phyloP scores from a whole-genome alignment of 345 rosid genomes.

The Arabidopsis suecica region DNA sequence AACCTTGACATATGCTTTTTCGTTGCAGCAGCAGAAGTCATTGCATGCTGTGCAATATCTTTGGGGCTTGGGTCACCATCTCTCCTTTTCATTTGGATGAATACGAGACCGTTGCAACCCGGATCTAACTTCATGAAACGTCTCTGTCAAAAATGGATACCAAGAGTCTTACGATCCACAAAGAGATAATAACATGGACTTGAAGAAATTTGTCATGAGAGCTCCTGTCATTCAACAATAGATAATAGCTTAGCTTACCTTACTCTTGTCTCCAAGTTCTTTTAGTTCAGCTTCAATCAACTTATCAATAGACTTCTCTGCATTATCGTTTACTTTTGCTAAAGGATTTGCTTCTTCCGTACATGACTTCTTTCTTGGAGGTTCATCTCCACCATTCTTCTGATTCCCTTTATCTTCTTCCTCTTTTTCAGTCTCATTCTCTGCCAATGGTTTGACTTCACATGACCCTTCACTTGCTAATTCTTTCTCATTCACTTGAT shows the following conservation, averaged over 20 bases:
- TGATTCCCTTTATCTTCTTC: conserved; percentile 45
- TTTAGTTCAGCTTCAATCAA: conserved; percentile 90
- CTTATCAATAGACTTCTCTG: conserved; percentile 80
- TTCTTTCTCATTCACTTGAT: conserved; percentile 44
- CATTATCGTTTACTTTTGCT: conserved; percentile 45
- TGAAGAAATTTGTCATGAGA: neutral
- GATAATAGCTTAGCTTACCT: conserved; percentile 51
- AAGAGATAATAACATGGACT: conserved; percentile 12
- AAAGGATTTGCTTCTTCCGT: conserved; percentile 56
- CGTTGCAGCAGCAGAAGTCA: conserved; percentile 83
- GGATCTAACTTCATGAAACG: conserved; percentile 83
- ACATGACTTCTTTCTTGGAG: conserved; percentile 73
- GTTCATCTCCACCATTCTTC: conserved; percentile 54
- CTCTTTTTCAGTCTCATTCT: conserved; percentile 41
- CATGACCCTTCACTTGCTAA: conserved; percentile 43
- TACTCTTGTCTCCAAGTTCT: conserved; percentile 92
- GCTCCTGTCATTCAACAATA: conserved; percentile 8
- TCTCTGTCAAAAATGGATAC: conserved; percentile 52
- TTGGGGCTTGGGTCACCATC: conserved; percentile 85
- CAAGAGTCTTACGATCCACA: conserved; percentile 14
- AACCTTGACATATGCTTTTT: conserved; percentile 96
- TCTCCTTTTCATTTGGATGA: conserved; percentile 91
- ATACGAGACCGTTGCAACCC: conserved; percentile 87
- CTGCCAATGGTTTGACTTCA: conserved; percentile 44
- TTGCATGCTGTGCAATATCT: conserved; percentile 82